These are phyloP conservation scores for Arthroderma sp. DNA, from an alignment of 2,329 filamentous ascomycete genomes.

Conservation along the genomic window DNA sequence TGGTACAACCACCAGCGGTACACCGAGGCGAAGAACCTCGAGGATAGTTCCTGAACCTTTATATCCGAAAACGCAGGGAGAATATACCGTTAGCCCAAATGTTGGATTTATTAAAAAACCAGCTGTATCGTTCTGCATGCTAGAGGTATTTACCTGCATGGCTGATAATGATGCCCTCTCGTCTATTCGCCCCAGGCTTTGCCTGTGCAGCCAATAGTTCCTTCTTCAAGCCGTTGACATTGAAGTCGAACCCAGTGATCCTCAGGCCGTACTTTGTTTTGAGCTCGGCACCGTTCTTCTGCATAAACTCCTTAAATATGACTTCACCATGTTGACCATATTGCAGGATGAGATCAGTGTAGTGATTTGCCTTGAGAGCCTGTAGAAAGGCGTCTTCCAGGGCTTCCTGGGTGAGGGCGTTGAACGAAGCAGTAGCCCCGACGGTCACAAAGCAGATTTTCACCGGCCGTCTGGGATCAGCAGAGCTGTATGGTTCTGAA, in stretches of 20 bases:
- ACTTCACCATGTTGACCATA: slow-evolving; percentile 56
- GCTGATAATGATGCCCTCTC: slow-evolving; percentile 64
- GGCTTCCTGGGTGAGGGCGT: slow-evolving; percentile 52
- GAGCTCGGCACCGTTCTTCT: slow-evolving; percentile 14
- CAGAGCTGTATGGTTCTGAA: slow-evolving; percentile 6
- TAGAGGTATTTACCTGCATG: slow-evolving; percentile 59
- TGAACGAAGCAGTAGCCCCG: slow-evolving; percentile 80
- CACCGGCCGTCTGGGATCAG: slow-evolving; percentile 13
- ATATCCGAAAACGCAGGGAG: slow-evolving; percentile 2
- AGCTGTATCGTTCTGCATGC: background rate
- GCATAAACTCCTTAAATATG: slow-evolving; percentile 36
- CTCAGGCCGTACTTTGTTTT: slow-evolving; percentile 28
- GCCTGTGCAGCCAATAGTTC: slow-evolving; percentile 45
- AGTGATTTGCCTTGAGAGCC: slow-evolving; percentile 45
- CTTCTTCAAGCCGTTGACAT: slow-evolving; percentile 42
- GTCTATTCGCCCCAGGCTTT: slow-evolving; percentile 23
- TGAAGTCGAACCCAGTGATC: slow-evolving; percentile 55
- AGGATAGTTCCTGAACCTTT: slow-evolving; percentile 81
- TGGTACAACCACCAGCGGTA: slow-evolving; percentile 78
- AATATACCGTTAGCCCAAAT: background rate
- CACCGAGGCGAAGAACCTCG: slow-evolving; percentile 58
- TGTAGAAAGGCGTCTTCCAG: slow-evolving; percentile 50
- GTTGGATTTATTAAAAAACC: background rate
- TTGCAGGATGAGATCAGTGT: slow-evolving; percentile 63
- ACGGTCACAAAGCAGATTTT: slow-evolving; percentile 71